Conservation (phyloP, 257 asterid genomes). For the Penstemon newberryi region DNA sequence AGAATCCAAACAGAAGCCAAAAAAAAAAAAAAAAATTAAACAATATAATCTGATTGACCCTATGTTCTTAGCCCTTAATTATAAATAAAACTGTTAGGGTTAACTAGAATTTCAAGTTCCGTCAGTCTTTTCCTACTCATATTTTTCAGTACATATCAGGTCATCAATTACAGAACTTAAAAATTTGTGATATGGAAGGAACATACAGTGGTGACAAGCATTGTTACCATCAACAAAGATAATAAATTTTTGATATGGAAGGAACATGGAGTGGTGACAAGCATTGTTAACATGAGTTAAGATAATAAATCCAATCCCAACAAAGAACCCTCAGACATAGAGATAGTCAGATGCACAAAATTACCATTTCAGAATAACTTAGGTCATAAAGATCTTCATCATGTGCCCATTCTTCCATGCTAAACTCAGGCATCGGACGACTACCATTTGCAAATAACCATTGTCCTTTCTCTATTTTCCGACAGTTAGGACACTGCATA, state of each 20-base stretch:
- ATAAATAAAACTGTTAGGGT: neutral
- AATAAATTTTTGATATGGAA: too few relatives aligned
- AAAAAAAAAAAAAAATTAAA: neutral
- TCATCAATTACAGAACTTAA: too few relatives aligned
- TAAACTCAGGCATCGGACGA: conserved; percentile 75
- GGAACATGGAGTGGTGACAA: too few relatives aligned
- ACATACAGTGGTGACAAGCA: too few relatives aligned
- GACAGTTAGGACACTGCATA: conserved; percentile 99
- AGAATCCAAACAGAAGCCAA: conserved; percentile 18
- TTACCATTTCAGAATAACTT: conserved; percentile 87
- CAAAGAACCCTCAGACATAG: conserved; percentile 8
- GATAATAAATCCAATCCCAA: conserved; percentile 9
- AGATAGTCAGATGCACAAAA: conserved; percentile 17
- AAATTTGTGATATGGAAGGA: neutral
- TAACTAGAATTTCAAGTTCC: too few relatives aligned
- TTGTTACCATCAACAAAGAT: neutral
- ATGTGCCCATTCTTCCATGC: conserved; percentile 85
- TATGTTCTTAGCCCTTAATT: conserved; percentile 5
- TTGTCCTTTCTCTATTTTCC: conserved; percentile 93
- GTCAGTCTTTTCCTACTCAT: neutral
- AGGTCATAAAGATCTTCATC: conserved; percentile 68
- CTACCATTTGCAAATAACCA: conserved; percentile 90
- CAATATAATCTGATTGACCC: neutral
- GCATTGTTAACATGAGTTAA: neutral
- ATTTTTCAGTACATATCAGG: neutral